Evolutionary conservation across 2,329 filamentous ascomycete genomes (phyloP).

Genomic region (Exophiala spinifera): DNA sequence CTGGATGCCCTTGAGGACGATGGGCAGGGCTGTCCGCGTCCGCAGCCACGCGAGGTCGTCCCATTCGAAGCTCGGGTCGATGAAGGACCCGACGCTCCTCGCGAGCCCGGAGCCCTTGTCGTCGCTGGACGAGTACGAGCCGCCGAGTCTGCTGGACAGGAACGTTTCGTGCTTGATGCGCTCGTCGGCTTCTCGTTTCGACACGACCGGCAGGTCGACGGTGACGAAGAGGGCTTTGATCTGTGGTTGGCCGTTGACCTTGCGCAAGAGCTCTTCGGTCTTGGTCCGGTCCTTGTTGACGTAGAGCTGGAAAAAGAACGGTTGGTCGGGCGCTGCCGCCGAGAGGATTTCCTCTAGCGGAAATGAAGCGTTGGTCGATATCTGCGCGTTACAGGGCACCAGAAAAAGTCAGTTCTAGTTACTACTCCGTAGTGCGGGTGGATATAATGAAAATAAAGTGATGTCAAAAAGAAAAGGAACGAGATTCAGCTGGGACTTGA

Average conservation of each 20-base stretch:
- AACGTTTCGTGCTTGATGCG: constrained; percentile 40
- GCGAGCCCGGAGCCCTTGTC: constrained; percentile 54
- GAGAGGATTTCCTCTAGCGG: constrained; percentile 53
- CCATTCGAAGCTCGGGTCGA: constrained; percentile 54
- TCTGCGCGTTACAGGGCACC: no score
- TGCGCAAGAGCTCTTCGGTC: constrained; percentile 49
- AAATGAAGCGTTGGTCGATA: constrained; percentile 56
- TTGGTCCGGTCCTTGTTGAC: constrained; percentile 56
- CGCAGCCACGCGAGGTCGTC: constrained; percentile 55
- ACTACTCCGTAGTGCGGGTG: no score
- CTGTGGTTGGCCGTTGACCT: constrained; percentile 51
- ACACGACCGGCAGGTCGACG: constrained; percentile 54
- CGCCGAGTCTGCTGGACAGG: constrained; percentile 8
- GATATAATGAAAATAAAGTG: no score
- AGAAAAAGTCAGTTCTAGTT: no score
- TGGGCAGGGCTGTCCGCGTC: constrained; percentile 46
- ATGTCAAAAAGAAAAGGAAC: no score
- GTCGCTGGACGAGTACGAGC: constrained; percentile 39
- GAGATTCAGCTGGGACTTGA: no score
- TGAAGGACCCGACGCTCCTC: constrained; percentile 38
- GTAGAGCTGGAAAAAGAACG: constrained; percentile 55
- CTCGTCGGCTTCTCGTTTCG: constrained; percentile 58
- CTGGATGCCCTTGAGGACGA: constrained; percentile 58
- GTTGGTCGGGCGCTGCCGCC: constrained; percentile 25
- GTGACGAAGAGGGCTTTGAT: constrained; percentile 46